Evolutionary conservation across 2,329 filamentous ascomycete genomes (phyloP), one percentile per base, ranked within the genome.

Genomic region (Cytospora piceicola): DNA sequence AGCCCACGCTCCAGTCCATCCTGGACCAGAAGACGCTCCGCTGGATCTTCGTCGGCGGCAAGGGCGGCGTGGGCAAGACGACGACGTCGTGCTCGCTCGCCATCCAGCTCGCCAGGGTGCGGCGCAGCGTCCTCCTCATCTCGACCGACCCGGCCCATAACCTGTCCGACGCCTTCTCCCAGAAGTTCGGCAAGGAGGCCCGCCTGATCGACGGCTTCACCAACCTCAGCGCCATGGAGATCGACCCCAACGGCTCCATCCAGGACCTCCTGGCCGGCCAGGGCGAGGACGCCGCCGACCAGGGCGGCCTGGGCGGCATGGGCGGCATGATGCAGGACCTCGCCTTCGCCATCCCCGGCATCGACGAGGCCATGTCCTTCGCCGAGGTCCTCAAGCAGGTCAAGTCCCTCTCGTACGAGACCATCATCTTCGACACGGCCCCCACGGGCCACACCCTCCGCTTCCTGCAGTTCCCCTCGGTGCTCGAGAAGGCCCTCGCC

Each of bases 291-390:
- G 86, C 84, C 30, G 71, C 70, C 30, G 73, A 72, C 39, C 77
- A 80, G 22, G 71, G 91, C 93, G 70, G 88, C 88, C 88, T 92
- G 81, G 86, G 85, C 59, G 86, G 85, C 20, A 88, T 97, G 81
- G 94, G 94, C 30, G 91, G 90, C 72, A 97, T 98, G 94, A 97
- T 98, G 91, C 95, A 99, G 80, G 95, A 99, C 78, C 83, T 99
- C 71, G 95, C 95, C 0, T 97, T 98, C 79, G 94, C 92, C 71
- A 99, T 99, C 69, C 95, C 95, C 22, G 95, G 95, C 80, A 96
- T 99, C 69, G 95, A 99, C 77, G 95, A 99, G 80, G 95, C 95
- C 78, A 99, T 99, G 95, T 97, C 94, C 65, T 99, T 99, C 76
- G 95, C 95, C 77, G 95, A 99, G 82, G 95, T 99, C 70, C 86